Percentiles rank a stretch among this genome's conserved stretches.
Evolutionary conservation across 805 yeast genomes (phyloP).

Genomic region (Hanseniaspora mollemarum): DNA sequence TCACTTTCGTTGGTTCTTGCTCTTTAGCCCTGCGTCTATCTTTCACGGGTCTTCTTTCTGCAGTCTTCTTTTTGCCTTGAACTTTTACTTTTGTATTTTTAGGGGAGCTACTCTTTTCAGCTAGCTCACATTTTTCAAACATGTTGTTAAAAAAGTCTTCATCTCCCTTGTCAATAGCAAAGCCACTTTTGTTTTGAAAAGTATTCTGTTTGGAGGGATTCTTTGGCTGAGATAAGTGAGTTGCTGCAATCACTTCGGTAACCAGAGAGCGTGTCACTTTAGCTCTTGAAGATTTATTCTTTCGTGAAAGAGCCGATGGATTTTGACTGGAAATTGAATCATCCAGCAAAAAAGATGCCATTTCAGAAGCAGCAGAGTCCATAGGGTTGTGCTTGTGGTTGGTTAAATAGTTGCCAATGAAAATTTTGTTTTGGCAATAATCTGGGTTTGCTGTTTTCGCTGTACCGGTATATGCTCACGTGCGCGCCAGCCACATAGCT

Average conservation of each 20-base stretch:
- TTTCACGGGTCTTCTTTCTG: neutral
- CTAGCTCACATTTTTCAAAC: neutral
- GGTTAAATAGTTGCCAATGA: too few species aligned
- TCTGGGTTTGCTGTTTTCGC: too few species aligned
- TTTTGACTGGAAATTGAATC: too few species aligned
- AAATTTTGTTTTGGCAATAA: too few species aligned
- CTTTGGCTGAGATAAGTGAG: neutral
- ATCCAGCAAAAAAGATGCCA: constrained; percentile 11
- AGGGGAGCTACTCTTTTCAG: neutral
- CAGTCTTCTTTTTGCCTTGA: neutral
- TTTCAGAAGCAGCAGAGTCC: constrained; percentile 9
- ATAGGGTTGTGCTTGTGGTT: neutral
- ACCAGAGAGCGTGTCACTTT: neutral
- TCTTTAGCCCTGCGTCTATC: neutral
- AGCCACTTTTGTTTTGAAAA: neutral
- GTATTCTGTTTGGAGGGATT: neutral
- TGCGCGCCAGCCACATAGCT: too few species aligned
- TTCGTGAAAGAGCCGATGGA: too few species aligned
- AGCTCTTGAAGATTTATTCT: neutral
- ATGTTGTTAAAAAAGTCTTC: constrained; percentile 7
- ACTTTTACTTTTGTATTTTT: too few species aligned
- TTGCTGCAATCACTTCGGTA: neutral
- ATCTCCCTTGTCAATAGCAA: neutral
- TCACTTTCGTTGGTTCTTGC: too few species aligned
- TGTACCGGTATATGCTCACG: neutral